Evolutionary conservation across 2,329 filamentous ascomycete species (phyloP).

Genomic region (Colletotrichum sp.): DNA sequence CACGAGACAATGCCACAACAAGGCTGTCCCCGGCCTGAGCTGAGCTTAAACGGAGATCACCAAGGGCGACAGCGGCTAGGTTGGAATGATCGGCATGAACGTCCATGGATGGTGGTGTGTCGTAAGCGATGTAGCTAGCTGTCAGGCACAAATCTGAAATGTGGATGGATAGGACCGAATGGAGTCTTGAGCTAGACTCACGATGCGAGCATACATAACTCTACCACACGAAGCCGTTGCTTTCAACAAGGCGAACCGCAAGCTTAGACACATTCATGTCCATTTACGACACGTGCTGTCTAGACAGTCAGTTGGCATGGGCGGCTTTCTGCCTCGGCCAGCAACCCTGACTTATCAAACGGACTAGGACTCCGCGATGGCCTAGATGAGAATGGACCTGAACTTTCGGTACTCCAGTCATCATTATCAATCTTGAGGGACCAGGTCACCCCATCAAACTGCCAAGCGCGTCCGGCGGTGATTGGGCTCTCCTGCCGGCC

Average conservation of each 20-base stretch:
- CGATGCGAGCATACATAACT: not conserved
- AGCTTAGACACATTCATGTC: not conserved
- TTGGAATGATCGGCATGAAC: not conserved
- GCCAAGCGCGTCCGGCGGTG: not conserved
- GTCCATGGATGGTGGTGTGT: not conserved
- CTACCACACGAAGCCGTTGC: not conserved
- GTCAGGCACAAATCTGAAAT: not conserved
- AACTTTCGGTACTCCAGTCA: not conserved
- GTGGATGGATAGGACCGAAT: not conserved
- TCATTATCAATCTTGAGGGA: not conserved
- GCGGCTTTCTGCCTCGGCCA: not conserved
- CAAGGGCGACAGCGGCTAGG: not conserved
- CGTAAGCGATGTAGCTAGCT: not conserved
- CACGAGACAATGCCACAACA: not conserved
- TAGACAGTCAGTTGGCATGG: not conserved
- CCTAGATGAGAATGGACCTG: not conserved
- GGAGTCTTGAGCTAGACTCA: not conserved
- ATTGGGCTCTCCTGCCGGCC: not conserved
- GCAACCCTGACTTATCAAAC: not conserved
- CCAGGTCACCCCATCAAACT: not conserved
- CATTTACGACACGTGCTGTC: not conserved
- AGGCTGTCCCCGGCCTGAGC: not conserved
- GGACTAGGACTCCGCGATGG: not conserved
- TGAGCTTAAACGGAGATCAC: not conserved
- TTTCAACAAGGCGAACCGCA: not conserved